Conservation (phyloP, 1,284 basidiomycete species). For the Boletus putidus region DNA sequence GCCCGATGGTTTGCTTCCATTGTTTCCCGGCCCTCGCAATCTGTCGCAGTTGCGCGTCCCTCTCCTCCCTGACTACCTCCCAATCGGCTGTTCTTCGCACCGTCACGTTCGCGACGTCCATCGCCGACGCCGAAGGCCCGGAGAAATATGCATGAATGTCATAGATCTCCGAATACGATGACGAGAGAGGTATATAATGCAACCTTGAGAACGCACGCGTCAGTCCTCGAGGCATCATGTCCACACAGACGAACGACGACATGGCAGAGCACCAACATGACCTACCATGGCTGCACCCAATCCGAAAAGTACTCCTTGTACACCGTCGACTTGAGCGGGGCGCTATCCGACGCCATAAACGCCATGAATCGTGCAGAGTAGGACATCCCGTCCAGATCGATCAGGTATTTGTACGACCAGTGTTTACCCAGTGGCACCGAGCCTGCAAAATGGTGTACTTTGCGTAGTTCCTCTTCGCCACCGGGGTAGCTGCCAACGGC, state of each 20-base stretch:
- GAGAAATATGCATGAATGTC: slow-evolving; percentile 91
- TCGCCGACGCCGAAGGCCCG: slow-evolving; percentile 65
- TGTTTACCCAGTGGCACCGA: slow-evolving; percentile 80
- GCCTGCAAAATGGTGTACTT: slow-evolving; percentile 73
- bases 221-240: background rate
- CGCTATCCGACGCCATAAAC: slow-evolving; percentile 84
- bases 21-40: slow-evolving; percentile 87
- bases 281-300: slow-evolving; percentile 82
- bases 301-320: slow-evolving; percentile 88
- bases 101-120: slow-evolving; percentile 51
- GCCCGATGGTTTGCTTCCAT: slow-evolving; percentile 83
- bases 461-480: slow-evolving; percentile 69
- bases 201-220: slow-evolving; percentile 55
- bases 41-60: slow-evolving; percentile 72
- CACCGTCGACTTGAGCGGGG: slow-evolving; percentile 84
- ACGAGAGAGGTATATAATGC: slow-evolving; percentile 89
- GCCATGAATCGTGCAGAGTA: slow-evolving; percentile 89
- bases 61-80: slow-evolving; percentile 52
- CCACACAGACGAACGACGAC: too few relatives aligned
- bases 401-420: slow-evolving; percentile 90
- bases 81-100: slow-evolving; percentile 23
- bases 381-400: slow-evolving; percentile 94
- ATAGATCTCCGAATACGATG: slow-evolving; percentile 86
- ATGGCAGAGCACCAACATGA: slow-evolving; percentile 9
- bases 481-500: slow-evolving; percentile 77